A percentile compares a stretch with the other conserved stretches of the same genome.
Evolutionary conservation across 129 eudicot genomes (phyloP).

Genomic region (Ambrosia artemisiifolia): DNA sequence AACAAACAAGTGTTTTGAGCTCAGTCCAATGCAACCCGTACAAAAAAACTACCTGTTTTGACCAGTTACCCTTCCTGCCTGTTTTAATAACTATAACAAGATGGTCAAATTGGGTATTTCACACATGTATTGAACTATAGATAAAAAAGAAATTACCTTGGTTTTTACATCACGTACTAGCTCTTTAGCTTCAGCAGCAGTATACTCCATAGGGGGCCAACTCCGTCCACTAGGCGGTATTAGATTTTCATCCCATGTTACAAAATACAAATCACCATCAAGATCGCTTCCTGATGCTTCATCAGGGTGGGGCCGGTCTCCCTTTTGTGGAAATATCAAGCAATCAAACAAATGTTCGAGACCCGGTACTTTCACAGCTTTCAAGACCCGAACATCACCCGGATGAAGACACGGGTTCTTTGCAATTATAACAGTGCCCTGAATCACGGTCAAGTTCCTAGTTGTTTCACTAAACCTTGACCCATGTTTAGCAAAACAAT

Average conservation of each 20-base stretch:
- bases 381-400: conserved; percentile 5
- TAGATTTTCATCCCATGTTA: conserved; percentile 8
- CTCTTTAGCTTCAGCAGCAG: conserved; percentile 11
- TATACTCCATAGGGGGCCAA: conserved; percentile 18
- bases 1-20: neutral
- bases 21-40: neutral
- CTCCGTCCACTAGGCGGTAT: conserved; percentile 12
- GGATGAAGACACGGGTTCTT: conserved; percentile 17
- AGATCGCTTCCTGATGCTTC: conserved; percentile 18
- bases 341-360: conserved; percentile 11
- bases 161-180: neutral
- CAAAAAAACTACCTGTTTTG: neutral
- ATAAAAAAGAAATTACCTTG: neutral
- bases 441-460: neutral
- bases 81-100: neutral
- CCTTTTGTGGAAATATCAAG: conserved; percentile 13
- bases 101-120: neutral
- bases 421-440: conserved; percentile 10
- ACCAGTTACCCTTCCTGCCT: neutral
- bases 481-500: conserved; percentile 9
- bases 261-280: conserved; percentile 15
- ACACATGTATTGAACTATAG: neutral
- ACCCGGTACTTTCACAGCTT: neutral
- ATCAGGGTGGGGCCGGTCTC: conserved; percentile 15
- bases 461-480: conserved; percentile 14